A percentile compares a stretch with the other conserved stretches of the same genome.
phyloP scores from a whole-genome alignment of 73 alveolate species.

The Tetrahymena borealis region DNA sequence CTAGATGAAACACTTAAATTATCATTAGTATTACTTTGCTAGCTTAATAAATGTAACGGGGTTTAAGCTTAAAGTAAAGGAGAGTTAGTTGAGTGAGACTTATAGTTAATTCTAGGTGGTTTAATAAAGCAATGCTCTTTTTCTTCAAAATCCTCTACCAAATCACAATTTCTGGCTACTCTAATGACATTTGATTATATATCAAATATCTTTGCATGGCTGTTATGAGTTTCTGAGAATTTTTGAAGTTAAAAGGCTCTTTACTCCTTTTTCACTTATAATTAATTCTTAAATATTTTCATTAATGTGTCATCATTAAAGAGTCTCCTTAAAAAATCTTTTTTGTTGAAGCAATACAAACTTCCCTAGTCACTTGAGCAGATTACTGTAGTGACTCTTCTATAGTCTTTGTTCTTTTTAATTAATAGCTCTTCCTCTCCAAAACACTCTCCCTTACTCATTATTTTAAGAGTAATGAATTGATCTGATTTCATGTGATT shows the following conservation, averaged over 20 bases:
- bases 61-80: neutral
- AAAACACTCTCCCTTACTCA: neutral
- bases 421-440: neutral
- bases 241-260: neutral
- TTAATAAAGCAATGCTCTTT: neutral
- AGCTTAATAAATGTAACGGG: no score
- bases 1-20: neutral
- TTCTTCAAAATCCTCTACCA: neutral
- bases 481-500: neutral
- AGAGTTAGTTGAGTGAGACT: neutral
- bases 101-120: neutral
- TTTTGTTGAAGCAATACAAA: neutral
- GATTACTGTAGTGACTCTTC: neutral
- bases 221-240: neutral
- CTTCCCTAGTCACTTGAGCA: neutral
- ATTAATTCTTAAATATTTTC: neutral
- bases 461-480: neutral
- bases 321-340: neutral
- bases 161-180: neutral
- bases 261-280: neutral
- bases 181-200: neutral
- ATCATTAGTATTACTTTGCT: neutral
- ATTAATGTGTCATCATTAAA: neutral
- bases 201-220: neutral
- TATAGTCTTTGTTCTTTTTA: neutral